Conservation (phyloP, 371 early-diverging fungal species). For the Apophysomyces trapeziformis region DNA sequence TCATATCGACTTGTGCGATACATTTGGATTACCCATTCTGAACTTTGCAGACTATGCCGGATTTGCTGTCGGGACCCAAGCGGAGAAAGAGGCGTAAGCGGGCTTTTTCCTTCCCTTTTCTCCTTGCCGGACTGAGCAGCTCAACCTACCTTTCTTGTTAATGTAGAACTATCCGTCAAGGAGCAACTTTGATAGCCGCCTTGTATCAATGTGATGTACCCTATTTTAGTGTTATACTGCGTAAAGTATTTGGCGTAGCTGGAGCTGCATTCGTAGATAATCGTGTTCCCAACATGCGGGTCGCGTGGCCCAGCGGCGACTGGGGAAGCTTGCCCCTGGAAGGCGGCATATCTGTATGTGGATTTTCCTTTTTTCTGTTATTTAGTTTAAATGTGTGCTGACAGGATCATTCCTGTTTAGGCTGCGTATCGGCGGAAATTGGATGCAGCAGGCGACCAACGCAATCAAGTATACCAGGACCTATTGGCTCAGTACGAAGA, state of each 20-base stretch:
- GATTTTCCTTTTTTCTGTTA: not conserved
- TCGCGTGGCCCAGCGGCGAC: conserved; percentile 52
- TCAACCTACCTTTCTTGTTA: not conserved
- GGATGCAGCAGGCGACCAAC: conserved; percentile 51
- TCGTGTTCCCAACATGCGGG: conserved; percentile 46
- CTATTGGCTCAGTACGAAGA: conserved; percentile 48
- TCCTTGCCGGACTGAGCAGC: too few relatives aligned
- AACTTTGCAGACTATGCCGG: conserved; percentile 56
- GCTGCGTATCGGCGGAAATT: conserved; percentile 48
- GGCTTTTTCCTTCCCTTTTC: not conserved
- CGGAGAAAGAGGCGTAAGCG: conserved; percentile 51
- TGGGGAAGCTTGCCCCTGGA: conserved; percentile 53
- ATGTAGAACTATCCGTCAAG: conserved; percentile 49
- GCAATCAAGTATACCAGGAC: conserved; percentile 42
- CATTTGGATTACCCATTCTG: conserved; percentile 48
- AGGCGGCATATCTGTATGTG: conserved; percentile 39
- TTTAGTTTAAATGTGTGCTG: not conserved
- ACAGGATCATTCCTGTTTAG: conserved; percentile 16
- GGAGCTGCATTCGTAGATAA: conserved; percentile 57
- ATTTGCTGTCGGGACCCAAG: conserved; percentile 48
- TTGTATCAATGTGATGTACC: conserved; percentile 53
- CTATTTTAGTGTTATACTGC: conserved; percentile 47
- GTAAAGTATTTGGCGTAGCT: conserved; percentile 55
- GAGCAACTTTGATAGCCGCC: conserved; percentile 49
- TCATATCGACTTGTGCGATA: conserved; percentile 51